phyloP scores from a whole-genome alignment of 805 yeast genomes.

The Teunomyces barrocoloradensis region DNA sequence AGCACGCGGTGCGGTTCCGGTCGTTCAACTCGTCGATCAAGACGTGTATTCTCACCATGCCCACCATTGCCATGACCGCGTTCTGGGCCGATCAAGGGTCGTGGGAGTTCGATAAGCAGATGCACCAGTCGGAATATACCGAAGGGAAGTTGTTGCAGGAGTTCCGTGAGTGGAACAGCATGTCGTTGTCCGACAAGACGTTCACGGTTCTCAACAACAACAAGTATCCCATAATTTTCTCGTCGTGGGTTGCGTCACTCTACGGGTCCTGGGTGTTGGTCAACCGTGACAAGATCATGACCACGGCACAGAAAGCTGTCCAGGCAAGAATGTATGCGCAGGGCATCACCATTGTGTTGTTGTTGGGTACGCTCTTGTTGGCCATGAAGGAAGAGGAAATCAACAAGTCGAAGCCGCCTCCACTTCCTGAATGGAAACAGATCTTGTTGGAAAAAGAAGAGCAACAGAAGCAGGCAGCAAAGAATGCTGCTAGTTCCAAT shows the following conservation, averaged over 20 bases:
- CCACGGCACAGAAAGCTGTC: constrained; percentile 25
- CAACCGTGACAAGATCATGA: constrained; percentile 26
- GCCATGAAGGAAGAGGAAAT: constrained; percentile 26
- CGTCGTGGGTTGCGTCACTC: constrained; percentile 41
- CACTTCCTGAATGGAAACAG: constrained; percentile 24
- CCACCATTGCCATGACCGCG: constrained; percentile 36
- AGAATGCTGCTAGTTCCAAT: too few species aligned
- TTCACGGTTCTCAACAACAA: constrained; percentile 26
- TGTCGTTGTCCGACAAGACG: constrained; percentile 29
- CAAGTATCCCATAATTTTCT: constrained; percentile 35
- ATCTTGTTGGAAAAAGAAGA: constrained; percentile 3
- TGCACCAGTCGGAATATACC: constrained; percentile 30
- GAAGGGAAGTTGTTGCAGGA: constrained; percentile 32
- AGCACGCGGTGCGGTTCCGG: constrained; percentile 32
- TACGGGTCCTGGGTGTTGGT: constrained; percentile 28
- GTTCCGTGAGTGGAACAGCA: constrained; percentile 32
- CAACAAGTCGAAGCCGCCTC: constrained; percentile 18
- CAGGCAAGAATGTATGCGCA: constrained; percentile 32
- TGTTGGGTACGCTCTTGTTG: constrained; percentile 25
- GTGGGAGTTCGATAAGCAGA: constrained; percentile 38
- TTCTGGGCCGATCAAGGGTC: constrained; percentile 47
- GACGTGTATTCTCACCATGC: constrained; percentile 37
- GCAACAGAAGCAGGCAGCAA: background rate
- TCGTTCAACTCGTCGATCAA: constrained; percentile 38
- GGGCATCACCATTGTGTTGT: constrained; percentile 25